Percentiles rank a stretch among this genome's conserved stretches.
These are phyloP conservation scores for Termitomyces sp. DNA, from an alignment of 768 basidiomycete species.

Conservation along the genomic window DNA sequence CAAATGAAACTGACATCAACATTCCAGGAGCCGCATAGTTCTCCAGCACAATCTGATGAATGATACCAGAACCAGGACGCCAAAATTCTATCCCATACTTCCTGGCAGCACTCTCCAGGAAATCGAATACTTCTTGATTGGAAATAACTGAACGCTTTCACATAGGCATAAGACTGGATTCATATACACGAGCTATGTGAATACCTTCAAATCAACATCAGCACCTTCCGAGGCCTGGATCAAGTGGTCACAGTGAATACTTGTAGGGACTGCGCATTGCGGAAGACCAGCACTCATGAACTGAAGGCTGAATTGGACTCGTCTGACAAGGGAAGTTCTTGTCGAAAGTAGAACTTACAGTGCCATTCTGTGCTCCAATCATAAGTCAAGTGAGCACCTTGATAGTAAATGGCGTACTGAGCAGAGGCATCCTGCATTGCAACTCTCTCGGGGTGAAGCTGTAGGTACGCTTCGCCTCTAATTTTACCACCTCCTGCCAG, in stretches of 20 bases:
- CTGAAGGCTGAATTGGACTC: conserved; percentile 57
- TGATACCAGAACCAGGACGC: conserved; percentile 93
- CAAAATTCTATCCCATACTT: conserved; percentile 98
- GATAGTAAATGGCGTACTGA: conserved; percentile 51
- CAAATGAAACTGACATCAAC: conserved; percentile 58
- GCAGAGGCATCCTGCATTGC: conserved; percentile 97
- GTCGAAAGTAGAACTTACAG: conserved; percentile 42
- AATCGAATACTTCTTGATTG: conserved; percentile 97
- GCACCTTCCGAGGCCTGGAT: conserved; percentile 94
- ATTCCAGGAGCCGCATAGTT: conserved; percentile 96
- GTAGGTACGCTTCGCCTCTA: conserved; percentile 85
- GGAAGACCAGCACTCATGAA: conserved; percentile 96
- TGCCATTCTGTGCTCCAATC: conserved; percentile 58
- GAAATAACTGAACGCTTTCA: conserved; percentile 73
- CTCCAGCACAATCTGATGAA: conserved; percentile 97
- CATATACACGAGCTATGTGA: background rate
- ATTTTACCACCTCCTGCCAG: conserved; percentile 62
- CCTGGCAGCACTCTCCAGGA: conserved; percentile 84
- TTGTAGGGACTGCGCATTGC: conserved; percentile 79
- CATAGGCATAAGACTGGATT: background rate
- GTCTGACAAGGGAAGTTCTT: conserved; percentile 1
- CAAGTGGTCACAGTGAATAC: conserved; percentile 97
- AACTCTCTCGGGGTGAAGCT: conserved; percentile 87
- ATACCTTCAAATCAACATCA: conserved; percentile 75
- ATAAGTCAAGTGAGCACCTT: conserved; percentile 6